Evolutionary conservation across 495 filamentous ascomycete genomes (phyloP), one percentile per base, ranked within the genome.

Genomic region (Lophiostoma macrostomum): DNA sequence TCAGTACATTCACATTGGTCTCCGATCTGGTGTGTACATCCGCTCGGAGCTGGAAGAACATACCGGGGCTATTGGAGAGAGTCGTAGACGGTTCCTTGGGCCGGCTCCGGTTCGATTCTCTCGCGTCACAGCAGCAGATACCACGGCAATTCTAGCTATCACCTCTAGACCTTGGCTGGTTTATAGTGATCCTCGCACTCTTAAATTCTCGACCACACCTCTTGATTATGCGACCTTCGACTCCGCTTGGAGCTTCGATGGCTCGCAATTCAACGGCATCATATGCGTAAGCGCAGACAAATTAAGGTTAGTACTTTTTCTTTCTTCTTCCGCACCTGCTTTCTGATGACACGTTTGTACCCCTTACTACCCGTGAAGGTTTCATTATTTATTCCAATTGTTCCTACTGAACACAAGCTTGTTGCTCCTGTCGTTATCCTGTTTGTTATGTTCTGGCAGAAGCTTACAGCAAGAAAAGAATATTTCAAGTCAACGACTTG

Each of bases 231-330:
- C 80, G 23, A 84, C 82, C n/a, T 76, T 99, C 5, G 90, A 95
- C 64, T 95, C 88, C 76, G 91, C 87, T 18, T 95, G 90, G 84
- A 95, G 87, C 60, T 96, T 99, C 61, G 93, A 86, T 61, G 95
- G 89, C 61, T 89, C 95, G 70, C 85, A 93, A 63, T 76, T 83
- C 12, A 90, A 95, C 70, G 91, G 93, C 19, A 91, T 99, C 85
- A 91, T 97, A 29, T 91, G 90, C 45, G 91, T 99, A 45, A 87
- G 95, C 69, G 89, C 83, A 23, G 83, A 90, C 64, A 94, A 87
- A 67, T 74, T 99, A 16, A 76, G 88, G 90, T 94, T 80, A 69
- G 88, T 82, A 58, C 57, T 24, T 42, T 40, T 31, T 57, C 22
- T 43, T 31, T 44, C 58, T 63, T 63, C 66, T 70, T 61, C 14